These are phyloP conservation scores for Trifolium subterraneum DNA, from an alignment of 306 rosid genomes.

Conservation along the genomic window DNA sequence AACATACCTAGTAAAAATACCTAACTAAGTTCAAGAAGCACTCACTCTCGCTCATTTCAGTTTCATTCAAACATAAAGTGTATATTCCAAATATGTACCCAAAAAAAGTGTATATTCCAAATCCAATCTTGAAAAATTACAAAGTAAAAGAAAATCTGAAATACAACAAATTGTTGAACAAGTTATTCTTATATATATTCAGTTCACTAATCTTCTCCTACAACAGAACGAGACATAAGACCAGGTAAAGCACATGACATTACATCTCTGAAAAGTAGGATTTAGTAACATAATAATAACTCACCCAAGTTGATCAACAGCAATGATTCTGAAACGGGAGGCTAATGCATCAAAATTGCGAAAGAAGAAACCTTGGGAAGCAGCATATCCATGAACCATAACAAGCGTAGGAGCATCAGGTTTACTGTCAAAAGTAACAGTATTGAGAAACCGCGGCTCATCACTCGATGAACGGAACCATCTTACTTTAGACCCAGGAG, in stretches of 20 bases:
- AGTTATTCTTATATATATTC: neutral
- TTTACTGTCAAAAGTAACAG: constrained; percentile 78
- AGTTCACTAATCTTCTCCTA: constrained; percentile 7
- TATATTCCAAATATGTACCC: no score
- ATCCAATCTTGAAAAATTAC: neutral
- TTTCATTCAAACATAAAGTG: neutral
- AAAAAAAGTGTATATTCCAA: neutral
- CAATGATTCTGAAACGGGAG: constrained; percentile 78
- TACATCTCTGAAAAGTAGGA: neutral
- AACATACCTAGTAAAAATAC: constrained; percentile 29
- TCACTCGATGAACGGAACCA: constrained; percentile 91
- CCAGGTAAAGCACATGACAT: constrained; percentile 16
- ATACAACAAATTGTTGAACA: neutral
- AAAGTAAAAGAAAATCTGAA: neutral
- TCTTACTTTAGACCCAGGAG: constrained; percentile 86
- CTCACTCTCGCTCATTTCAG: neutral
- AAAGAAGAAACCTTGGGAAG: constrained; percentile 94
- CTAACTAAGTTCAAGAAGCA: constrained; percentile 18
- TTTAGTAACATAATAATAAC: constrained; percentile 39
- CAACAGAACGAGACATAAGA: constrained; percentile 18
- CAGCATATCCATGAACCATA: constrained; percentile 93
- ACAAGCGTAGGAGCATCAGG: constrained; percentile 80
- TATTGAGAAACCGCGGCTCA: constrained; percentile 79
- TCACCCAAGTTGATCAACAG: constrained; percentile 95
- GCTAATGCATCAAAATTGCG: constrained; percentile 94